Evolutionary conservation across 2,329 filamentous ascomycete genomes (phyloP), one percentile per base, ranked within the genome.

Genomic region (Talaromyces sp.): DNA sequence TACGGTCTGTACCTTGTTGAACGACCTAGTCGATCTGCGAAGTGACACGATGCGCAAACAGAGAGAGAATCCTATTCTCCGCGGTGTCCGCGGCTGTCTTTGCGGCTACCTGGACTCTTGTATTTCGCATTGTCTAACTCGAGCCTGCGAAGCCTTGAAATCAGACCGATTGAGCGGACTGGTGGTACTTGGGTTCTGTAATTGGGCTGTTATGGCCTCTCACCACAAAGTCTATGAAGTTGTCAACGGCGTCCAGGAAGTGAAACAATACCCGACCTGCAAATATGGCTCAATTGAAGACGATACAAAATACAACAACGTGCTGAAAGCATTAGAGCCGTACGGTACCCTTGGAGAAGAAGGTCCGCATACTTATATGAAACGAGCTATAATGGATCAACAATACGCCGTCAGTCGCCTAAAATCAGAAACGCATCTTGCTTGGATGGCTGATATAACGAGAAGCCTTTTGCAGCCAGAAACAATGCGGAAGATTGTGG

Each of bases 401-500:
- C 52, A 39, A 4, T 54, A 54, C 50, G 31, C n/a, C 5, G 16
- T 35, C 31, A 13, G 35, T 19, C 50, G 50, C 31, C 2, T 16
- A 3, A 54, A 54, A 35, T 35, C 50, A n/a, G n/a, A 54, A 16
- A 54, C 50, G n/a, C 31, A 56, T 56, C 19, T 56, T 9, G 52
- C 52, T 8, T 56, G 33, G 52, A 56, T 56, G 52, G 52, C 52
- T 39, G 52, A 56, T 56, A 24, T 56, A 37, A 39, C 52, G 52
- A 56, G 52, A 24, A 56, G 52, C 33, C 52, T 39, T 37, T 37
- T 39, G 33, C 22, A 22, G 1, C 33, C 52, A 11, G 33, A 37
- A 16, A 39, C n/a, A 1, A 16, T 56, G 11, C 31, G 52, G n/a
- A 24, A 39, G n/a, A 37, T 56, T 16, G 31, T 39, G 7, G 52